Percentiles rank a stretch among this genome's conserved stretches.
Evolutionary conservation across 257 asterid species (phyloP).

Genomic region (Jaltomata sinuosa): DNA sequence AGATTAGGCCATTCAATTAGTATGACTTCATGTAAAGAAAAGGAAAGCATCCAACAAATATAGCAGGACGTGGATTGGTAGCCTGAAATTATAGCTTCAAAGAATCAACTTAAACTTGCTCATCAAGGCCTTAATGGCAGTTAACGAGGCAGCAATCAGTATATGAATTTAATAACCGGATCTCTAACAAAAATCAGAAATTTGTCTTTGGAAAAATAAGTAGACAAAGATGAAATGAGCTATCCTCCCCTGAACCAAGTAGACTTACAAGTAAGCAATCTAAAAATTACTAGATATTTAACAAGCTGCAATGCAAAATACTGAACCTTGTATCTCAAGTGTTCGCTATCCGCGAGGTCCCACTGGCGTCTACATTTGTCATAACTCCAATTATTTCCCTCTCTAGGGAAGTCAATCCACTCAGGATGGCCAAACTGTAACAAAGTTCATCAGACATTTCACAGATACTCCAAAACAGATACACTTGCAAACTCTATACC

Average conservation of each 20-base stretch:
- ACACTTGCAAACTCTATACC: background rate
- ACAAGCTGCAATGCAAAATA: background rate
- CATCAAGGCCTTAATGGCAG: background rate
- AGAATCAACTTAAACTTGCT: background rate
- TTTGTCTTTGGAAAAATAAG: background rate
- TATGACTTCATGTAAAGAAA: background rate
- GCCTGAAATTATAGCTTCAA: background rate
- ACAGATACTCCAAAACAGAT: background rate
- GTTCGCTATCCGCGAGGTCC: slow-evolving; percentile 75
- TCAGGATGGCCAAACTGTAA: slow-evolving; percentile 96
- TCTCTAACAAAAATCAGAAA: background rate
- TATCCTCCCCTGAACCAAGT: background rate
- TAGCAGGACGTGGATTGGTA: background rate
- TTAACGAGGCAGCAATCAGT: background rate
- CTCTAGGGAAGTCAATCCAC: slow-evolving; percentile 99
- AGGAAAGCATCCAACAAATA: background rate
- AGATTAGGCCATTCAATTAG: background rate
- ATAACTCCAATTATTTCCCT: slow-evolving; percentile 87
- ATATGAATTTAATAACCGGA: background rate
- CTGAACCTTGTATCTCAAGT: slow-evolving; percentile 88
- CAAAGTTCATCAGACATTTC: background rate
- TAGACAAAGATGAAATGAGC: background rate
- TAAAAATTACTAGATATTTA: background rate
- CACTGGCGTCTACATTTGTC: slow-evolving; percentile 96
- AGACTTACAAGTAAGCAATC: background rate